A percentile compares a stretch with the other conserved stretches of the same genome.
These are phyloP conservation scores for Castanea crenata DNA, from an alignment of 306 rosid genomes.

Conservation along the genomic window DNA sequence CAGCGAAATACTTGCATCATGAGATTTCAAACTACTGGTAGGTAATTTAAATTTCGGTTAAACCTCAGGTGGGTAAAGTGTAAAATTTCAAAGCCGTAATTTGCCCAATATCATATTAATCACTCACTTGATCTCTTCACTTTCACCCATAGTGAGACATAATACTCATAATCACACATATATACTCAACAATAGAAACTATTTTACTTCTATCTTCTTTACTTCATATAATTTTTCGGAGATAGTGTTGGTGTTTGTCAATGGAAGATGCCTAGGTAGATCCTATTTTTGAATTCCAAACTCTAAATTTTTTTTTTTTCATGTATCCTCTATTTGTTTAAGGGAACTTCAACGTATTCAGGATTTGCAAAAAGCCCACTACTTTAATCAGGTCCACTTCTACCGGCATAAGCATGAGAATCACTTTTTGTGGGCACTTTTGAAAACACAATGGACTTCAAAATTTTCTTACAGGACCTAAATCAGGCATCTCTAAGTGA, in stretches of 20 bases:
- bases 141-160: no score
- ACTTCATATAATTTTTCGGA: neutral
- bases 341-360: neutral
- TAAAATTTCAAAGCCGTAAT: no score
- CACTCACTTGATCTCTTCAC: no score
- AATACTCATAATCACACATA: no score
- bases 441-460: neutral
- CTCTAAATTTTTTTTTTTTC: neutral
- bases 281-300: neutral
- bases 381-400: neutral
- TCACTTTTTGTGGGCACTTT: slow-evolving; percentile 7
- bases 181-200: no score
- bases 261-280: neutral
- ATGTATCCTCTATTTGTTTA: neutral
- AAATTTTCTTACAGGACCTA: neutral
- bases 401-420: slow-evolving; percentile 1
- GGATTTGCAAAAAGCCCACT: neutral
- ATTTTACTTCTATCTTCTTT: neutral
- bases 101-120: no score
- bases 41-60: no score
- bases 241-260: neutral
- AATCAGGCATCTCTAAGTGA: slow-evolving; percentile 15
- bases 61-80: no score
- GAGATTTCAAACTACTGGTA: no score
- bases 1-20: no score